Base-by-base conservation (phyloP, 2,329 filamentous ascomycete species). In the Sclerotinia glacialis region DNA sequence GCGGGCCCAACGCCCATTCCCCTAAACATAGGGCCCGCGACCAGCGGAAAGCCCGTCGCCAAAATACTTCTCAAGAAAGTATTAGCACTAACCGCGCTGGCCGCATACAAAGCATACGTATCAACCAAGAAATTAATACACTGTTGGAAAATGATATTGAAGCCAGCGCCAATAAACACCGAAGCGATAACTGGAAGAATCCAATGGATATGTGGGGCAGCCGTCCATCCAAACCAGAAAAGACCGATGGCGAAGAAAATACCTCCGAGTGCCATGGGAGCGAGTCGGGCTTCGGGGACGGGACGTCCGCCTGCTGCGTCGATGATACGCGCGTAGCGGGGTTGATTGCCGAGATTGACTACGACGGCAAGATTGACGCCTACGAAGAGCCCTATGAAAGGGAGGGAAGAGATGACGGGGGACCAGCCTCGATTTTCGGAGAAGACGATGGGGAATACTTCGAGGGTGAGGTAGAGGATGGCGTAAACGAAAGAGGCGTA, bases 401-500 rank as follows among this genome's bases (percentile, higher is more conserved):
- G 85, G 1, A 85, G 82, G 26, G 88, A 86, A 5, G 82, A 79
- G 72, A 90, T 80, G 50, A 86, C 80, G 14, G 84, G 78, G 64
- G 79, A 82, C 77, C 91, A 91, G 66, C 77, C 76, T 72, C 91
- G 84, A 23, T 83, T 84, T 16, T 80, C 82, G 28, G 79, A 72
- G 76, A 91, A 91, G n/a, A 90, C 84, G 2, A 91, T 80, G 0
- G 89, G 88, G 14, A 92, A 83, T 4, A 77, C 78, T 70, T 75
- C 78, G 50, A 79, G 76, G 81, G 86, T 78, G 67, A 92, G 80
- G 75, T 91, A 92, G 0, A 92, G 80, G 0, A 91, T 82, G 0
- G 85, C 87, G 86, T 88, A 92, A 59, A 83, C 85, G 76, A 92
- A 92, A 0, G 87, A 82, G 0, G 88, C 85, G 87, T 90, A 92